Evolutionary conservation across 495 filamentous ascomycete species (phyloP).

Genomic region (Geopyxis carbonaria): DNA sequence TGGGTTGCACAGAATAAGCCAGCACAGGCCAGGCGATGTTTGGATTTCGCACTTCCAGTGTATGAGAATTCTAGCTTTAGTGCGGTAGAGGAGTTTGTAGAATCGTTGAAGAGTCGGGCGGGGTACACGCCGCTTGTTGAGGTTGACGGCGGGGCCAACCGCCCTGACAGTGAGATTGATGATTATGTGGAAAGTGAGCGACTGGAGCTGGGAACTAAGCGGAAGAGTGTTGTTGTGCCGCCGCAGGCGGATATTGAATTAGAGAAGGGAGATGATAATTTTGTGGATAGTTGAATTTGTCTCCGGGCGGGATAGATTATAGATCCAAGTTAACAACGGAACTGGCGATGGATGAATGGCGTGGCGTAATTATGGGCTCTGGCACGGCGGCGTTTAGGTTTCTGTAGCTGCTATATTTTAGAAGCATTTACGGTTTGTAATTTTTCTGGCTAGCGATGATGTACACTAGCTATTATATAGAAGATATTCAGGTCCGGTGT

Average conservation of each 20-base stretch:
- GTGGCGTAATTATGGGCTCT: no score
- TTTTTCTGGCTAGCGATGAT: no score
- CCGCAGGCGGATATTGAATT: slow-evolving; percentile 8
- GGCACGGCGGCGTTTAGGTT: no score
- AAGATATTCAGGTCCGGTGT: no score
- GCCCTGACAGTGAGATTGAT: neutral
- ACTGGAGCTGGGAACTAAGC: slow-evolving; percentile 11
- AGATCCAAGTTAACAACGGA: no score
- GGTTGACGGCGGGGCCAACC: neutral
- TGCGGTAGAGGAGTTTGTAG: slow-evolving; percentile 29
- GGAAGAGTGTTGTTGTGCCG: slow-evolving; percentile 10
- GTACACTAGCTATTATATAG: no score
- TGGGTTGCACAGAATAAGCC: slow-evolving; percentile 61
- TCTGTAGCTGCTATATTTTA: no score
- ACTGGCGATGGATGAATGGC: no score
- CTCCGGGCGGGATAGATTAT: no score
- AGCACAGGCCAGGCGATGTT: slow-evolving; percentile 49
- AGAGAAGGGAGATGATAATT: slow-evolving; percentile 11
- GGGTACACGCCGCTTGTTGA: slow-evolving; percentile 19
- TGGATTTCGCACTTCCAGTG: slow-evolving; percentile 51
- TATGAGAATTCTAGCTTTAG: slow-evolving; percentile 37
- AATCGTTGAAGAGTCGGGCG: slow-evolving; percentile 29
- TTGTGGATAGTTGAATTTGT: slow-evolving; percentile 23
- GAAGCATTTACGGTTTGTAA: no score
- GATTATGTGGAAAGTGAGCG: slow-evolving; percentile 11